Evolutionary conservation across 169 alveolate species (phyloP), one percentile per base, ranked within the genome.

Genomic region (Cryptosporidium ryanae): DNA sequence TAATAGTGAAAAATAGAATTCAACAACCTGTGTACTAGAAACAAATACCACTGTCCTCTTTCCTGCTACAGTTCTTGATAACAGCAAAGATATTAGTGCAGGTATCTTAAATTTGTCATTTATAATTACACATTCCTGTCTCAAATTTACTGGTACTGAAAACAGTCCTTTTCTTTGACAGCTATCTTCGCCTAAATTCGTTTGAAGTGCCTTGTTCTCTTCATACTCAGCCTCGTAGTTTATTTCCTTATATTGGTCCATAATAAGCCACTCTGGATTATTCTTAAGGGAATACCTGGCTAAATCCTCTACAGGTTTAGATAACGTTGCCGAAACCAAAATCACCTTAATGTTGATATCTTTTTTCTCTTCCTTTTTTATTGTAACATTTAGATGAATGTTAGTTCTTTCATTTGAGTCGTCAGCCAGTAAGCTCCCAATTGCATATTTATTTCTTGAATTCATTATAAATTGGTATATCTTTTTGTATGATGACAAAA

Each of bases 401-500:
- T 57, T 50, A 6, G 43, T 21, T 13, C 34, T 23, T 1, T 90
- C 90, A 48, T 55, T 66, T 46, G 21, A 52, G 29, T 31, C 71
- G n/a, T 52, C 59, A 21, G 64, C 59, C 38, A 65, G 44, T 8
- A 84, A 66, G 48, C 54, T 21, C 2, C 15, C 2, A 1, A 25
- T 61, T 12, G 49, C 48, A 25, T n/a, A n/a, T 32, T 89, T 32
- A 49, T 38, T 32, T 23, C 71, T 34, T 48, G 76, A 46, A 32
- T 82, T 82, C 46, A 83, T 57, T 6, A 82, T 17, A 25, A 59
- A 61, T 59, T 89, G 90, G 54, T 89, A 91, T 3, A 97, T 97
- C 64, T 94, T 83, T 82, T 95, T 95, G 90, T 97, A 91, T 91
- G 97, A 97, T 44, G 94, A 93, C 81, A 96, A 97, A 84, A 98